Evolutionary conservation across 345 rosid species (phyloP), one percentile per base, ranked within the genome.

Genomic region (Schrenkiella parvula): DNA sequence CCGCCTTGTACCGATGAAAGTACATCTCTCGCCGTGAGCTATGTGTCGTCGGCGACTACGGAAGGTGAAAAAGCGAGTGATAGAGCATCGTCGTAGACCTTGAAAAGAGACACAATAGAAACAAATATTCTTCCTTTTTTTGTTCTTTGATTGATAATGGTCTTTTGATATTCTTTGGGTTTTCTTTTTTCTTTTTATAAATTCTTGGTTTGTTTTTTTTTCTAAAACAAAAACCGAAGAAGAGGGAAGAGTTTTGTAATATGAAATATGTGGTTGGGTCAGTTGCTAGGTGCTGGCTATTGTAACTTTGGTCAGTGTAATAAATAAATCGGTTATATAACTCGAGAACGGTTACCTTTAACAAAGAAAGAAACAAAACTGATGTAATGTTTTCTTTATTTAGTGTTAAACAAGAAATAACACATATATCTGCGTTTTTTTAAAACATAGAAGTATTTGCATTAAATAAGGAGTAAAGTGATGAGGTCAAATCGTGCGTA

Each of bases 21-120:
- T 48, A 67, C 73, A 0, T 74, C 78, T 50, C 73, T 67, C 12
- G 73, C 56, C 5, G 69, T 75, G 25, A 75, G 74, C 69, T 75
- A 75, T 17, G 57, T 75, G 14, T 75, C 79, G 51, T 75, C 74
- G 3, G 79, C 69, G 0, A 75, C 79, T 51, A 75, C 74, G 0
- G 73, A 75, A 59, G 74, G 79, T 17, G 79, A 68, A 67, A 75
- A 75, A 34, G 79, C 23, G 10, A 68, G 74, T 75, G 79, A 75
- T 75, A 60, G 79, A 75, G 79, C 79, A 52, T 75, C 79, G 0
- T 75, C 79, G 31, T 75, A 75, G 42, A 29, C 4, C 39, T 37
- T 31, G 35, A 59, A 66, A 41, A 48, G 65, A 52, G 44, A 38
- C 31, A 15, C 69, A 52, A 48, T 26, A 59, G 28, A 51, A 53